Base-by-base conservation (phyloP, 345 rosid genomes). In the Anastatica hierochuntica region DNA sequence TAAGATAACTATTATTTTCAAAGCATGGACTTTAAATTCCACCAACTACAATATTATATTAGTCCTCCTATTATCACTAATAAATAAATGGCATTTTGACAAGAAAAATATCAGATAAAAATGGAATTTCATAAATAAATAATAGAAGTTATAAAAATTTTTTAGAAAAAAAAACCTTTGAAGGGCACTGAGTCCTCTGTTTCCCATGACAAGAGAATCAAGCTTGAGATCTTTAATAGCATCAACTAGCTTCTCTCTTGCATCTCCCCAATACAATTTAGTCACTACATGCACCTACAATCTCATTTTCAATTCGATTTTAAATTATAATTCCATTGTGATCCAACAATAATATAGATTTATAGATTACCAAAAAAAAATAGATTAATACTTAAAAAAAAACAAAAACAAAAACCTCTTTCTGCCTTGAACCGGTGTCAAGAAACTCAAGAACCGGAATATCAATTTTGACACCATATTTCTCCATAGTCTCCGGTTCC, bases 141-240 rank as follows among this genome's bases (percentile, higher is more conserved):
- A 20, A 7, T 14, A 17, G 10, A 29, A 29, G 8, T 2, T 29
- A 4, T n/a, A n/a, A n/a, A n/a, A n/a, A n/a, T n/a, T n/a, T n/a
- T n/a, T n/a, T n/a, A n/a, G n/a, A 6, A 29, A 6, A 20, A 10
- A 4, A 43, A 8, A 80, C 98, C 98, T 88, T 63, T 66, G 63
- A 18, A 94, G 71, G n/a, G 92, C 79, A 52, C 87, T 80, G 7
- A 83, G 95, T 42, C 97, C 99, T 74, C 99, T 73, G 82, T 94
- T 85, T 57, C 97, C 99, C 85, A 94, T 79, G 37, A 85, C 82
- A 49, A 94, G 8, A 31, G 85, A 83, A 40, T 94, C 97, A 48
- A 94, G 76, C 55, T 94, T 85, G 49, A 88, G 82, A 69, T 76
- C 94, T 29, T 77, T 78, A 38, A 77, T 47, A 0, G 97, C 85